Evolutionary conservation across 306 rosid species (phyloP), one percentile per base, ranked within the genome.

Genomic region (Cyclanthera cordifolia): DNA sequence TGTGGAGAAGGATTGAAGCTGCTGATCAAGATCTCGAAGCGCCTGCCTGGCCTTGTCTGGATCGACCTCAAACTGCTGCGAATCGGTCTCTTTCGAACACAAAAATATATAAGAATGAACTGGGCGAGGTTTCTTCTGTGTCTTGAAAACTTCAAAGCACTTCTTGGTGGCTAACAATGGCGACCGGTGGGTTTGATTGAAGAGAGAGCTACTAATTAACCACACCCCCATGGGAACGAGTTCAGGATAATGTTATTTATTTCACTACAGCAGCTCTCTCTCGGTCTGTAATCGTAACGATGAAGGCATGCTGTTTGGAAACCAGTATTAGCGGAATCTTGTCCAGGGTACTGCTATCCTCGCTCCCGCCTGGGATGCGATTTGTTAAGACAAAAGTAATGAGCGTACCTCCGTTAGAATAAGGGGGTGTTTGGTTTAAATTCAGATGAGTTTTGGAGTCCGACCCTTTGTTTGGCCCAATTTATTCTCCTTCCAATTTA

Each of bases 11-110:
- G 96, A 80, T 24, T 89, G 85, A 11, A 91, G 78, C 76, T 89
- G 87, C 46, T 85, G 84, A 74, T 91, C 97, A 75, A 91, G 96
- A 68, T 82, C 71, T 58, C 73, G 81, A 59, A 91, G 95, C 50
- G 96, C 88, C 77, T 91, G 90, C 70, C 88, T 82, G 28, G 96
- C 97, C 78, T 91, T 85, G 3, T 85, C 90, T 54, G 81, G 83
- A 79, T 91, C 96, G 17, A 91, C 53, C 78, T 91, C 96, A 82
- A 82, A 87, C 23, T 84, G 79, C 45, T 77, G 77, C 30, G 95
- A 84, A 73, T 87, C 92, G 55, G 73, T 83, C 73, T 85, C 85
- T 21, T 41, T 69, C n/a, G 88, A 84, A 56, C 39, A 76, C 70
- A 82, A 81, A 63, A 53, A 60, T 21, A 53, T 60, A 27, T 72